Conservation (phyloP, 2,329 filamentous ascomycete species). For the Grosmannia penicillata region DNA sequence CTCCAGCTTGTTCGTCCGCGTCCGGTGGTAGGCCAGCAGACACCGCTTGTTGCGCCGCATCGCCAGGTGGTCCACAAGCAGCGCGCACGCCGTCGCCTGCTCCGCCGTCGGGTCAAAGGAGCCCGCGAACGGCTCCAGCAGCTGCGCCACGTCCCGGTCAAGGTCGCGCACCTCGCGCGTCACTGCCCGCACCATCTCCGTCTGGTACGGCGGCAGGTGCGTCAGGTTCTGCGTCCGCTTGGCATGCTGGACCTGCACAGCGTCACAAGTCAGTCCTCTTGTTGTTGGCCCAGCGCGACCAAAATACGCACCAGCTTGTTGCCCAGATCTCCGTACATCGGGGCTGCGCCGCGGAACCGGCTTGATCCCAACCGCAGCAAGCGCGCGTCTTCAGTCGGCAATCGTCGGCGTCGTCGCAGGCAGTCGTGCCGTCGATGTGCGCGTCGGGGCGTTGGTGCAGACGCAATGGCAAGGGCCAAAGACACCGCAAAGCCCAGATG, state of each 20-base stretch:
- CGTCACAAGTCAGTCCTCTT: no score
- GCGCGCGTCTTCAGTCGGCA: background rate
- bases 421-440: no score
- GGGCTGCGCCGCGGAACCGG: no score
- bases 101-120: constrained; percentile 75
- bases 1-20: constrained; percentile 80
- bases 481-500: no score
- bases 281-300: no score
- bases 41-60: constrained; percentile 96
- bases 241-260: constrained; percentile 90
- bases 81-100: constrained; percentile 69
- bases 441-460: no score
- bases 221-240: constrained; percentile 82
- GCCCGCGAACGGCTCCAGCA: constrained; percentile 70
- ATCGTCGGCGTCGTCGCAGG: no score
- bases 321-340: constrained; percentile 78
- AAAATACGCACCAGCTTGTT: constrained; percentile 57
- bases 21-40: constrained; percentile 83
- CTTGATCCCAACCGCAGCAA: no score
- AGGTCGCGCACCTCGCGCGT: constrained; percentile 88
- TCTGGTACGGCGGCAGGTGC: constrained; percentile 81
- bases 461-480: no score
- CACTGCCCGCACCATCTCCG: constrained; percentile 75
- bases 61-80: constrained; percentile 85
- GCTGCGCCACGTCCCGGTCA: constrained; percentile 65